Percentiles rank a stretch among this genome's conserved stretches.
Evolutionary conservation across 768 basidiomycete species (phyloP).

Genomic region (Dioszegia crocea): DNA sequence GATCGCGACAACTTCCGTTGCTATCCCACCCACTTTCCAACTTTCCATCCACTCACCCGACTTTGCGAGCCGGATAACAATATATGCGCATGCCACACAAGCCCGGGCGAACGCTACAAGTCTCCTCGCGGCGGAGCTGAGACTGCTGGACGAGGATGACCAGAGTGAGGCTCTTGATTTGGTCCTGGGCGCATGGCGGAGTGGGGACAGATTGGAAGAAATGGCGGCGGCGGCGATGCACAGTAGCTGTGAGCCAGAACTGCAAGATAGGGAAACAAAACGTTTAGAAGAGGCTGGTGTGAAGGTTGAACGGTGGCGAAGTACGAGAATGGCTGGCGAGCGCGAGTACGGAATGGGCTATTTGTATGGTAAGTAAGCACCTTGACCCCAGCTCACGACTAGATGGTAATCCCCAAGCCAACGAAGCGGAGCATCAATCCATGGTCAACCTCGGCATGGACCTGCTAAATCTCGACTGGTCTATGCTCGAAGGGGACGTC

Average conservation of each 20-base stretch:
- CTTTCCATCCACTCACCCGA: slow-evolving; percentile 36
- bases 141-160: slow-evolving; percentile 17
- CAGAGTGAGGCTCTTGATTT: slow-evolving; percentile 23
- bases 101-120: slow-evolving; percentile 36
- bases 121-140: slow-evolving; percentile 29
- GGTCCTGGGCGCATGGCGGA: slow-evolving; percentile 31
- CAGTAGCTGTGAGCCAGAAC: slow-evolving; percentile 65
- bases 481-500: slow-evolving; percentile 73
- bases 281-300: slow-evolving; percentile 57
- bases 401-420: slow-evolving; percentile 52
- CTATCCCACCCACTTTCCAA: slow-evolving; percentile 58
- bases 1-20: slow-evolving; percentile 65
- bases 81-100: slow-evolving; percentile 32
- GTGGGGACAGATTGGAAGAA: slow-evolving; percentile 52
- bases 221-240: slow-evolving; percentile 66
- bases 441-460: slow-evolving; percentile 60
- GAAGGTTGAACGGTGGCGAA: slow-evolving; percentile 62
- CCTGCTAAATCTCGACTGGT: slow-evolving; percentile 81
- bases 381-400: not conserved
- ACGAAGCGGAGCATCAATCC: slow-evolving; percentile 51
- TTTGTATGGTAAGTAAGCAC: slow-evolving; percentile 58
- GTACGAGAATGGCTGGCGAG: slow-evolving; percentile 61
- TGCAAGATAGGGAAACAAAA: slow-evolving; percentile 63
- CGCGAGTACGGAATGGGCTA: slow-evolving; percentile 79
- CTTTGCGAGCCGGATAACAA: slow-evolving; percentile 24